Evolutionary conservation across 345 rosid species (phyloP).

Genomic region (Lepidium africanum): DNA sequence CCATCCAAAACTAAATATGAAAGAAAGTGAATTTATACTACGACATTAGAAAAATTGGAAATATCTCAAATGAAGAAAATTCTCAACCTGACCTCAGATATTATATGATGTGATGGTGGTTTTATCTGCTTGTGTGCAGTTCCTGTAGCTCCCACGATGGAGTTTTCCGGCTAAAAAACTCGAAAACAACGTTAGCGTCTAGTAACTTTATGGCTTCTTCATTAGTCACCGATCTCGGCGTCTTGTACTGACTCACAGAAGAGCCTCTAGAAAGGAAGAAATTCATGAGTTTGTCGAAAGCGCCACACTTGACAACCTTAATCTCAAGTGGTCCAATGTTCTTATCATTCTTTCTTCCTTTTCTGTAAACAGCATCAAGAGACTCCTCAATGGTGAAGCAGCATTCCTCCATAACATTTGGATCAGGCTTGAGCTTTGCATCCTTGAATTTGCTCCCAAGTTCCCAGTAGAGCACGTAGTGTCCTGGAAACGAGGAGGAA

Average conservation of each 20-base stretch:
- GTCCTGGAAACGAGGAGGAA: constrained; percentile 63
- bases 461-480: constrained; percentile 88
- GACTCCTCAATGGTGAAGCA: constrained; percentile 63
- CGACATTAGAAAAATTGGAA: too few relatives aligned
- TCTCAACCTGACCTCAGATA: not conserved
- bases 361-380: constrained; percentile 72
- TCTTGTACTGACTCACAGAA: constrained; percentile 88
- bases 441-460: constrained; percentile 30
- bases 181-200: constrained; percentile 47
- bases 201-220: constrained; percentile 46
- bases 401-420: constrained; percentile 49
- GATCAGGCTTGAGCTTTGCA: constrained; percentile 28
- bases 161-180: constrained; percentile 44
- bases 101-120: not conserved
- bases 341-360: constrained; percentile 54
- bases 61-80: too few relatives aligned
- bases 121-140: not conserved
- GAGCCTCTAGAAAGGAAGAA: constrained; percentile 69
- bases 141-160: constrained; percentile 50
- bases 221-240: constrained; percentile 70
- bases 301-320: constrained; percentile 55
- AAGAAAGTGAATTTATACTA: too few relatives aligned
- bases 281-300: constrained; percentile 77
- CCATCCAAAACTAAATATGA: too few relatives aligned
- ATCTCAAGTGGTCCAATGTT: constrained; percentile 75